Evolutionary conservation across 257 asterid species (phyloP).

Genomic region (Lavandula angustifolia): DNA sequence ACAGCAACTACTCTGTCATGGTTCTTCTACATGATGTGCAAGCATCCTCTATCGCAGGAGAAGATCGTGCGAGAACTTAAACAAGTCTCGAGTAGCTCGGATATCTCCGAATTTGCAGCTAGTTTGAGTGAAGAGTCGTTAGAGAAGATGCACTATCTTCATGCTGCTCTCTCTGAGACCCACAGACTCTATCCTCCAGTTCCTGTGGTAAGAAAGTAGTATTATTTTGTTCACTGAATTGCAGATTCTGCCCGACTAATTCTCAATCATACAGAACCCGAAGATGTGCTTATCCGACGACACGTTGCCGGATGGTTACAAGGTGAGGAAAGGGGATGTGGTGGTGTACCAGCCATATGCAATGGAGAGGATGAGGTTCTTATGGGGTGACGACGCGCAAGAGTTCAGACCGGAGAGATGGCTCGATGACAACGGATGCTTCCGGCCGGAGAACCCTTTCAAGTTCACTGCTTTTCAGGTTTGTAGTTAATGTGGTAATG

Average conservation of each 20-base stretch:
- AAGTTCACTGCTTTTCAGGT: conserved; percentile 69
- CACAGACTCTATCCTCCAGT: conserved; percentile 57
- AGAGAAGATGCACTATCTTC: conserved; percentile 60
- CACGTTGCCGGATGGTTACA: conserved; percentile 54
- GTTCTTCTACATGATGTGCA: conserved; percentile 59
- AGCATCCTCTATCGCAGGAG: conserved; percentile 48
- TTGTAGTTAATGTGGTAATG: neutral
- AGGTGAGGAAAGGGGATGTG: conserved; percentile 46
- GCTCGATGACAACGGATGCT: conserved; percentile 48
- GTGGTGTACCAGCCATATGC: conserved; percentile 57
- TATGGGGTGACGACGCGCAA: conserved; percentile 58
- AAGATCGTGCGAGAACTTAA: conserved; percentile 39
- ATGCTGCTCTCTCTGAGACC: conserved; percentile 56
- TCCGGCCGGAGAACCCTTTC: conserved; percentile 49
- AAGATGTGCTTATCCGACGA: conserved; percentile 51
- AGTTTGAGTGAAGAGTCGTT: conserved; percentile 44
- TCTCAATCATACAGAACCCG: conserved; percentile 33
- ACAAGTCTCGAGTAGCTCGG: conserved; percentile 11
- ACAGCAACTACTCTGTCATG: conserved; percentile 58
- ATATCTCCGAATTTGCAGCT: conserved; percentile 37
- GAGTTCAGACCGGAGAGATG: conserved; percentile 56
- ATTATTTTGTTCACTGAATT: no score
- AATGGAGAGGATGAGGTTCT: conserved; percentile 53
- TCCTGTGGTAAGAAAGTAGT: conserved; percentile 49
- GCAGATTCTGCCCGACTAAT: no score